Percentiles rank a stretch among this genome's conserved stretches.
Conservation (phyloP, 2,329 filamentous ascomycete genomes). For the Ophiobolus disseminans region DNA sequence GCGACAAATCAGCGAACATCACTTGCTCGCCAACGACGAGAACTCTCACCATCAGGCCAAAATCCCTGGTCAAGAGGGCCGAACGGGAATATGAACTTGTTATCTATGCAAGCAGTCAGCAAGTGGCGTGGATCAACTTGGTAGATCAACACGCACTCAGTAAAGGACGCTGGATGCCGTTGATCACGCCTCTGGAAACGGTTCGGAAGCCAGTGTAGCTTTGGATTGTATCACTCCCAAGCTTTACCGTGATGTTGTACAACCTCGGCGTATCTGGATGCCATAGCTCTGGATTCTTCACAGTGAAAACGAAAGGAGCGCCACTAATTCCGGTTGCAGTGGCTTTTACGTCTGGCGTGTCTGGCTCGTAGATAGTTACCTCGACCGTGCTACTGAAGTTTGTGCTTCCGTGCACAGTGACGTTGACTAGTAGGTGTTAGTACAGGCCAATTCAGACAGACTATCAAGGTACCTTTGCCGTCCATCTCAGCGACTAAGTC, state of each 20-base stretch:
- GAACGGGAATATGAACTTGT: conserved; percentile 72
- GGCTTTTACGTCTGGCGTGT: conserved; percentile 51
- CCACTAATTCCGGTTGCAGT: conserved; percentile 57
- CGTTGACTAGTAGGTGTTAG: conserved; percentile 56
- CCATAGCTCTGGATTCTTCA: conserved; percentile 67
- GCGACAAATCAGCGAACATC: conserved; percentile 45
- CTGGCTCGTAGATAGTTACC: conserved; percentile 48
- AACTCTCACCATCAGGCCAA: conserved; percentile 69
- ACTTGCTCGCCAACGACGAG: background rate
- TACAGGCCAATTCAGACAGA: background rate
- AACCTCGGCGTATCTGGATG: conserved; percentile 67
- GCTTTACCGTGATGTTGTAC: conserved; percentile 67
- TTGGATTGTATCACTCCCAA: conserved; percentile 61
- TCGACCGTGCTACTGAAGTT: conserved; percentile 45
- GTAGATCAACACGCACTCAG: too few species aligned
- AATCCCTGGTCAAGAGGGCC: conserved; percentile 74
- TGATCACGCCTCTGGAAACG: conserved; percentile 62
- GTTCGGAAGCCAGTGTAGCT: conserved; percentile 76
- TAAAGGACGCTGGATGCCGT: conserved; percentile 67
- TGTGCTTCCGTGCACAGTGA: conserved; percentile 60
- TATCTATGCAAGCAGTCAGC: too few species aligned
- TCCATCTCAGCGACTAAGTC: conserved; percentile 61
- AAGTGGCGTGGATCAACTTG: too few species aligned
- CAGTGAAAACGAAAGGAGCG: conserved; percentile 61
- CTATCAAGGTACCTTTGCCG: conserved; percentile 32